Conservation (phyloP, 2,329 filamentous ascomycete genomes). For the Monosporascus sp. region DNA sequence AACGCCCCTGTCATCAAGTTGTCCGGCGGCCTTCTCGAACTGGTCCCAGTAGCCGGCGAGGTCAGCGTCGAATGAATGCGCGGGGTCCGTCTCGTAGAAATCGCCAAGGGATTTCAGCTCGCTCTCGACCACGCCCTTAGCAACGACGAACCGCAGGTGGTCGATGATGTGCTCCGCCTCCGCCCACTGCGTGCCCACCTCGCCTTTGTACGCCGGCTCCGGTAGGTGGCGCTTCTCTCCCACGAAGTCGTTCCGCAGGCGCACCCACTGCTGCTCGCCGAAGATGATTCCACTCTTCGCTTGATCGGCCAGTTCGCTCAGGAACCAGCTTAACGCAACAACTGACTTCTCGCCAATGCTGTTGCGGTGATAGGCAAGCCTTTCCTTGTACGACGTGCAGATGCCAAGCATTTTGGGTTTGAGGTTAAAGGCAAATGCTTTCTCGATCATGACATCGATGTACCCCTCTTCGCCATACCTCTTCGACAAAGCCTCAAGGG, state of each 20-base stretch:
- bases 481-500: conserved; percentile 37
- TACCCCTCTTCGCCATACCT: conserved; percentile 7
- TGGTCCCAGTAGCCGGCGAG: conserved; percentile 15
- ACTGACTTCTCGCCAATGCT: conserved; percentile 38
- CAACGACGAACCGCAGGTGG: conserved; percentile 47
- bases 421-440: conserved; percentile 52
- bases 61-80: conserved; percentile 30
- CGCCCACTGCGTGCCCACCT: conserved; percentile 14
- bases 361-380: conserved; percentile 50
- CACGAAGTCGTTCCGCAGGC: conserved; percentile 22
- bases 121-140: conserved; percentile 30
- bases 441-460: conserved; percentile 39
- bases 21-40: not conserved
- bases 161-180: conserved; percentile 49
- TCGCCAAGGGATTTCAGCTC: conserved; percentile 27
- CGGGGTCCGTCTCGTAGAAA: conserved; percentile 4
- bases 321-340: conserved; percentile 39
- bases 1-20: not conserved
- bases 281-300: conserved; percentile 47
- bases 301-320: conserved; percentile 48
- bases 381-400: conserved; percentile 56
- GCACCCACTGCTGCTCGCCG: conserved; percentile 27
- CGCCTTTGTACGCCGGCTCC: conserved; percentile 30
- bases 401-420: conserved; percentile 50
- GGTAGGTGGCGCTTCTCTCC: not conserved